Percentiles rank a stretch among this genome's conserved stretches.
Evolutionary conservation across 768 basidiomycete genomes (phyloP).

Genomic region (Xerocomellus amylosporus): DNA sequence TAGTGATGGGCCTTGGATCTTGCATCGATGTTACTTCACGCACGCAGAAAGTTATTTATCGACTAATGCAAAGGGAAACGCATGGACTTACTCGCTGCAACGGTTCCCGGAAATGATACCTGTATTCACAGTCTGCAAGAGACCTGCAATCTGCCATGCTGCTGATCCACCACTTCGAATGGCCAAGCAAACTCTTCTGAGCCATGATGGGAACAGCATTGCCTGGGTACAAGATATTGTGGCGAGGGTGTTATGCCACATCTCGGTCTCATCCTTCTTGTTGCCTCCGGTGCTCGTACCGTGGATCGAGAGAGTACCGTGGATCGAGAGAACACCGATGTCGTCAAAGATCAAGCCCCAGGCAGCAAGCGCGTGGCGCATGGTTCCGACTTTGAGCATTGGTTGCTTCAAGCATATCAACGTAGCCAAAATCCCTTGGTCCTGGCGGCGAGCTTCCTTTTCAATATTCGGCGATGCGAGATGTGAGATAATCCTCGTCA

Average conservation of each 20-base stretch:
- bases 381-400: conserved; percentile 85
- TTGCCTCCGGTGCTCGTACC: conserved; percentile 88
- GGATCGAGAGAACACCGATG: conserved; percentile 85
- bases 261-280: conserved; percentile 96
- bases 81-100: conserved; percentile 81
- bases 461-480: conserved; percentile 83
- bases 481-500: conserved; percentile 69
- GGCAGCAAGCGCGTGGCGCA: conserved; percentile 93
- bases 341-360: conserved; percentile 96
- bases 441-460: conserved; percentile 85
- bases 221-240: conserved; percentile 85
- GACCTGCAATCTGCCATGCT: conserved; percentile 93
- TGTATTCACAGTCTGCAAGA: conserved; percentile 78
- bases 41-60: background rate
- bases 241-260: conserved; percentile 95
- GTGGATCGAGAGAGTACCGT: too few species aligned
- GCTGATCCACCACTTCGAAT: conserved; percentile 99
- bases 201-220: conserved; percentile 98
- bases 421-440: conserved; percentile 87
- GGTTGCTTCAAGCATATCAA: conserved; percentile 93
- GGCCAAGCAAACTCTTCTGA: conserved; percentile 95
- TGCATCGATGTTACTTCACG: conserved; percentile 82
- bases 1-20: conserved; percentile 85
- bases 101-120: conserved; percentile 94
- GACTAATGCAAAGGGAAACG: background rate